A percentile compares a stretch with the other conserved stretches of the same genome.
Evolutionary conservation across 2,329 filamentous ascomycete genomes (phyloP).

Genomic region (Diplodia corticola): DNA sequence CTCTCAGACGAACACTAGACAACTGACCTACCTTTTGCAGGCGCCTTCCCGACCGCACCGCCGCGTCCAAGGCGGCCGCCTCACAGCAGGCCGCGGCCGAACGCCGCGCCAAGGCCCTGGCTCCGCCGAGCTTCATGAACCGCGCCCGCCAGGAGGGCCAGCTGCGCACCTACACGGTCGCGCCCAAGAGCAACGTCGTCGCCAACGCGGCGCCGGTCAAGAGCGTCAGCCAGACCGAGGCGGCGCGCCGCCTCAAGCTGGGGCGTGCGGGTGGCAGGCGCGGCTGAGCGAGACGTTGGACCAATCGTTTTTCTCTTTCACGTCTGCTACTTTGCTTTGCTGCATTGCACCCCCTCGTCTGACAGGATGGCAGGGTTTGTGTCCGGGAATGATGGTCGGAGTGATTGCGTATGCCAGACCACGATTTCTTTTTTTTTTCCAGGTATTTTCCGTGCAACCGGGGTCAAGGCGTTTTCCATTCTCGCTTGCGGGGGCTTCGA

Average conservation of each 20-base stretch:
- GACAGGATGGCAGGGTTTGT: too few relatives aligned
- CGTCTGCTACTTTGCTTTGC: neutral
- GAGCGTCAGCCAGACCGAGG: slow-evolving; percentile 6
- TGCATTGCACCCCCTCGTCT: too few relatives aligned
- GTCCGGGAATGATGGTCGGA: too few relatives aligned
- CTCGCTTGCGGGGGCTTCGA: neutral
- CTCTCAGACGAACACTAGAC: too few relatives aligned
- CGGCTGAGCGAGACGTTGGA: neutral
- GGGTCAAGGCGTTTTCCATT: neutral
- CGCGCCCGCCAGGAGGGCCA: slow-evolving; percentile 60
- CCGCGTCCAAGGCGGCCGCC: slow-evolving; percentile 31
- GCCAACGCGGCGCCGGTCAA: slow-evolving; percentile 1
- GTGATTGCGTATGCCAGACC: neutral
- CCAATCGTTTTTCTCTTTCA: neutral
- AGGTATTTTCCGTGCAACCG: neutral
- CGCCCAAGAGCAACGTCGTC: slow-evolving; percentile 56
- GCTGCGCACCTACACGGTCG: slow-evolving; percentile 63
- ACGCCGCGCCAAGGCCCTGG: slow-evolving; percentile 27
- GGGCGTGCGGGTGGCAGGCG: slow-evolving; percentile 16
- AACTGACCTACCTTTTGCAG: slow-evolving; percentile 30
- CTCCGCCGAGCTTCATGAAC: slow-evolving; percentile 51
- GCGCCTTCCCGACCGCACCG: slow-evolving; percentile 31
- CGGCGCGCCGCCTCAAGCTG: slow-evolving; percentile 16
- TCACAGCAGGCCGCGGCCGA: slow-evolving; percentile 31
- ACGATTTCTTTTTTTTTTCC: neutral